Evolutionary conservation across 176 grass and related monocot genomes (phyloP).

Genomic region (Carex myosuroides): DNA sequence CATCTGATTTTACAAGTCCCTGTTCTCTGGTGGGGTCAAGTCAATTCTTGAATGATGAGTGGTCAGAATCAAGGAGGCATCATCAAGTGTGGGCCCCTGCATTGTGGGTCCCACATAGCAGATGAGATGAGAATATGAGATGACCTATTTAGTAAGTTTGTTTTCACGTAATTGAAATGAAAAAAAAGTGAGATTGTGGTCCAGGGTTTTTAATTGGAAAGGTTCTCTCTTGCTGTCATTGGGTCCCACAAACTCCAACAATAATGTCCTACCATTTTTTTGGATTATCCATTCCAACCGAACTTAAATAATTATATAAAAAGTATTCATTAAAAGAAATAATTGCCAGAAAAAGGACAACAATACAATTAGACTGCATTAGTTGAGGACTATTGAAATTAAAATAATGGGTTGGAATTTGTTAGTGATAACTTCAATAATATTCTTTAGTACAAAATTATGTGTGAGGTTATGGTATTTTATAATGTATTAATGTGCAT

Average conservation of each 20-base stretch:
- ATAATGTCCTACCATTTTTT: not conserved
- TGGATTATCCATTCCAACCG: not conserved
- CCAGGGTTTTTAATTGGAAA: not conserved
- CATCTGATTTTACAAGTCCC: not conserved
- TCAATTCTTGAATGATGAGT: slow-evolving; percentile 15
- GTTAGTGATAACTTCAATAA: too few species aligned
- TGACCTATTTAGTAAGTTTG: not conserved
- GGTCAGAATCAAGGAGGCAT: slow-evolving; percentile 8
- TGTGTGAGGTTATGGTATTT: too few species aligned
- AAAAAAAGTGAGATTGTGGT: not conserved
- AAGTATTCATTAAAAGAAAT: not conserved
- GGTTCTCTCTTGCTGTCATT: not conserved
- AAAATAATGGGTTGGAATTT: too few species aligned
- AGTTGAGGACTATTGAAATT: too few species aligned
- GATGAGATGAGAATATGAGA: not conserved
- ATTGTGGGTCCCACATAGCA: not conserved
- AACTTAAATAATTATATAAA: not conserved
- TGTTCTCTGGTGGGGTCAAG: not conserved
- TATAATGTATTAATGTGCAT: too few species aligned
- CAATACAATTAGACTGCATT: too few species aligned
- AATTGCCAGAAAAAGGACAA: not conserved
- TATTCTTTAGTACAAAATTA: too few species aligned
- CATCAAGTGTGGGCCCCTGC: not conserved
- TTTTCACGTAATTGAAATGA: not conserved
- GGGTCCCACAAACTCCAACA: not conserved